These are phyloP conservation scores for Phytophthora tentaculata DNA, from an alignment of 352 stramenopile species.

Conservation along the genomic window DNA sequence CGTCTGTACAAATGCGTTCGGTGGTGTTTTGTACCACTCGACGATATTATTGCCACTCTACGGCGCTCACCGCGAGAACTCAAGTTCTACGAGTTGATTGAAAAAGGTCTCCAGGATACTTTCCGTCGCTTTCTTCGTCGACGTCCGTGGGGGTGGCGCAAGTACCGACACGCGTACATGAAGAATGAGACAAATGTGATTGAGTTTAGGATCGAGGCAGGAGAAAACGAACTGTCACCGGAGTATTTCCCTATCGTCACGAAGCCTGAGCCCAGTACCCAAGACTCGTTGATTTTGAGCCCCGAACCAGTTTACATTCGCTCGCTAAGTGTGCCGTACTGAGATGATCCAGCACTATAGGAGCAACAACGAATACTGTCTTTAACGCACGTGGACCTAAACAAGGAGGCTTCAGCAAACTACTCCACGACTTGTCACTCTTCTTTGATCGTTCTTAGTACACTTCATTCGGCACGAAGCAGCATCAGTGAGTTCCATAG, in stretches of 20 bases:
- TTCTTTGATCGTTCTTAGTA: background rate
- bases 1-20: conserved; percentile 66
- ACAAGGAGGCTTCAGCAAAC: background rate
- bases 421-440: conserved; percentile 19
- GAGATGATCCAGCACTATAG: too few species aligned
- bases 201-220: conserved; percentile 72
- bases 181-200: conserved; percentile 47
- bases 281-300: conserved; percentile 20
- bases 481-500: conserved; percentile 55
- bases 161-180: conserved; percentile 36
- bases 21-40: conserved; percentile 66
- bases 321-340: conserved; percentile 13
- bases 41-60: conserved; percentile 63
- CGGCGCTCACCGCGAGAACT: conserved; percentile 48
- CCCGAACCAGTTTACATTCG: conserved; percentile 9
- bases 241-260: conserved; percentile 24
- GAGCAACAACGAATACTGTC: too few species aligned
- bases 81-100: conserved; percentile 67
- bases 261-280: conserved; percentile 4
- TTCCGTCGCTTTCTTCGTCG: conserved; percentile 37
- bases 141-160: conserved; percentile 37
- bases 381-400: too few species aligned
- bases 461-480: conserved; percentile 15
- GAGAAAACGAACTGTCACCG: conserved; percentile 42
- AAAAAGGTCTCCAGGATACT: conserved; percentile 34